Evolutionary conservation across 1,284 basidiomycete species (phyloP).

Genomic region (Bondarzewia mesenterica): DNA sequence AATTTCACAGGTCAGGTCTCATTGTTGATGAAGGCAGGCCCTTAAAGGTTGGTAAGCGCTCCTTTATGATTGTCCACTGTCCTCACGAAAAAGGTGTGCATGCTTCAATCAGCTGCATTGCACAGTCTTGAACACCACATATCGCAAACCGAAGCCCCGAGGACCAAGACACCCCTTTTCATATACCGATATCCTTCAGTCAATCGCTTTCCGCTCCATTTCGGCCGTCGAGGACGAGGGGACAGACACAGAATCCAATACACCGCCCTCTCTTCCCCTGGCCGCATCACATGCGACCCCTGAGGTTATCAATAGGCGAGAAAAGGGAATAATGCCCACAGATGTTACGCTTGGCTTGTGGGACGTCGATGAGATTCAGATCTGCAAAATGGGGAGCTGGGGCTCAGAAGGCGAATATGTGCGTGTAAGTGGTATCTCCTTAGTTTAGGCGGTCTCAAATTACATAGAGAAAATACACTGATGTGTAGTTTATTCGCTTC

Average conservation of each 20-base stretch:
- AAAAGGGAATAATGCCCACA: slow-evolving; percentile 12
- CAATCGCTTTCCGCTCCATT: slow-evolving; percentile 19
- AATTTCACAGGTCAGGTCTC: slow-evolving; percentile 41
- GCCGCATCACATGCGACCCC: neutral
- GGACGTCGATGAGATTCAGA: slow-evolving; percentile 40
- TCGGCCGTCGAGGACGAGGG: neutral
- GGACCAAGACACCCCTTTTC: slow-evolving; percentile 35
- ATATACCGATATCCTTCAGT: slow-evolving; percentile 34
- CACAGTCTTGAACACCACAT: slow-evolving; percentile 54
- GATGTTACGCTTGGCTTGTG: slow-evolving; percentile 37
- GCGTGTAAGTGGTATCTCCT: slow-evolving; percentile 14
- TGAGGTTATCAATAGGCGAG: neutral
- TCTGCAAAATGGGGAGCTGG: slow-evolving; percentile 56
- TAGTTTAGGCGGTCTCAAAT: neutral
- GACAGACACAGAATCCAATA: neutral
- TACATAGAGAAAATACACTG: no score
- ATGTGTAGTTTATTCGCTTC: no score
- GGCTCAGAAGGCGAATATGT: slow-evolving; percentile 49
- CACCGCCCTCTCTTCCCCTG: neutral
- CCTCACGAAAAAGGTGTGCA: neutral
- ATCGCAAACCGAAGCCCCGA: slow-evolving; percentile 36
- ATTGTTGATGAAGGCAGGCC: slow-evolving; percentile 38
- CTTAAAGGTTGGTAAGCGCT: slow-evolving; percentile 43
- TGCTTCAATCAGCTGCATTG: slow-evolving; percentile 47
- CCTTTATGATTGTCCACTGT: neutral